These are phyloP conservation scores for Pilasporangium apinafurcum DNA, from an alignment of 352 stramenopile species.

Conservation along the genomic window DNA sequence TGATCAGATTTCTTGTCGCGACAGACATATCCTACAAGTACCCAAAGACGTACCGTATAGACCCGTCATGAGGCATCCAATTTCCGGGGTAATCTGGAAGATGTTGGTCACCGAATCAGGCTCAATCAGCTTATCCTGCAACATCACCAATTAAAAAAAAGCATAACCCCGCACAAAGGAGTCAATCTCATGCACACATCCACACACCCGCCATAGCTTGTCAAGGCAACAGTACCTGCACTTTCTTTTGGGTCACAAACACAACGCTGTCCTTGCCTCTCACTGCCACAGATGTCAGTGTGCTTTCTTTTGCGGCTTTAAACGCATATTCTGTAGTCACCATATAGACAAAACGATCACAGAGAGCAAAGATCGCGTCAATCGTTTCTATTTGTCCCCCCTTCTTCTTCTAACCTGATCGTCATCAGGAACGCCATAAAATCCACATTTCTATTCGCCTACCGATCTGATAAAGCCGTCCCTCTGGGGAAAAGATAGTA, in stretches of 20 bases:
- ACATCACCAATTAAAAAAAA: background rate
- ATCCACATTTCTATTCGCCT: slow-evolving; percentile 5
- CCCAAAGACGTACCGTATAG: slow-evolving; percentile 51
- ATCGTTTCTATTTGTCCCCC: background rate
- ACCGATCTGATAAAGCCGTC: slow-evolving; percentile 97
- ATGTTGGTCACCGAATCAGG: slow-evolving; percentile 94
- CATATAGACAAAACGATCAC: background rate
- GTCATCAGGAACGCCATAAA: too few relatives aligned
- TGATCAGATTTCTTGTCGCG: background rate
- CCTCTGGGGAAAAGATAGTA: slow-evolving; percentile 99
- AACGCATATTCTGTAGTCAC: slow-evolving; percentile 94
- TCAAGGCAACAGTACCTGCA: slow-evolving; percentile 66
- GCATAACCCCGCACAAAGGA: background rate
- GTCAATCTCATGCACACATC: background rate
- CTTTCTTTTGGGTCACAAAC: slow-evolving; percentile 99
- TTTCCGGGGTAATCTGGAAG: slow-evolving; percentile 94
- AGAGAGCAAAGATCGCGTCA: slow-evolving; percentile 8
- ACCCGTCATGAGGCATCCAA: slow-evolving; percentile 95
- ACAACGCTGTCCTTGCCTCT: slow-evolving; percentile 91
- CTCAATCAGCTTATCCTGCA: slow-evolving; percentile 92
- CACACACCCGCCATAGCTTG: background rate
- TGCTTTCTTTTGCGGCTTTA: slow-evolving; percentile 92
- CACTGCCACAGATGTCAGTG: slow-evolving; percentile 95
- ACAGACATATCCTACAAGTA: background rate
- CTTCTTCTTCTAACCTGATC: too few relatives aligned